Base-by-base conservation (phyloP, 2,329 filamentous ascomycete species). In the Aschersonia sp. region DNA sequence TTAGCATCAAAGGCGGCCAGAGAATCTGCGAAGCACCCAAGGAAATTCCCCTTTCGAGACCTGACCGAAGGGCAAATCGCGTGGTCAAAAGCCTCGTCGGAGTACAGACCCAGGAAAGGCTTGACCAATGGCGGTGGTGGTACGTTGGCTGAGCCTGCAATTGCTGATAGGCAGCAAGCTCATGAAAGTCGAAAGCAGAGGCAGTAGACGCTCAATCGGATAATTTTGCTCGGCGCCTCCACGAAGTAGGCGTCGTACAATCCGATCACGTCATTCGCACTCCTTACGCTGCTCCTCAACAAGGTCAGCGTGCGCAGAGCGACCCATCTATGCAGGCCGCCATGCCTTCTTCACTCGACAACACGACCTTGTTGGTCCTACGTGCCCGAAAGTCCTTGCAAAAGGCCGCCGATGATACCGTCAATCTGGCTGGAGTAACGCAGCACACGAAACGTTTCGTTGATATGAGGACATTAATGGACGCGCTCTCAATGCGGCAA, bases 401-500 rank as follows among this genome's bases (percentile, higher is more conserved):
- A 14, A 7, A 41, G 10, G 40, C 40, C 7, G 40, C 11, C 7
- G 40, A 41, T 12, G 40, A 41, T 14, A 2, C 7, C 14, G 7
- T 41, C 31, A 35, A 22, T n/a, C 5, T 11, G 10, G 44, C 32
- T 12, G 30, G 30, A 32, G 30, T 35, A 11, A 35, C 7, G 32
- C 22, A 44, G 29, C 32, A 41, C 4, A 22, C 32, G 5, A 47
- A 30, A 30, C 48, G 48, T 12, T 49, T 49, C 43, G 48, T 22
- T 4, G 45, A 49, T n/a, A 49, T 49, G 35, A 49, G 48, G 39
- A 46, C 42, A 9, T 11, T 43, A 6, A 42, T 45, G 7, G 10
- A 37, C 30, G 48, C 45, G 14, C 14, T 49, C n/a, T 41, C 30
- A 6, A 49, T 49, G 48, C 48, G 45, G 37, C 30, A 47, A 12